Evolutionary conservation across 805 yeast genomes (phyloP), one percentile per base, ranked within the genome.

Genomic region (Spathaspora boniae): DNA sequence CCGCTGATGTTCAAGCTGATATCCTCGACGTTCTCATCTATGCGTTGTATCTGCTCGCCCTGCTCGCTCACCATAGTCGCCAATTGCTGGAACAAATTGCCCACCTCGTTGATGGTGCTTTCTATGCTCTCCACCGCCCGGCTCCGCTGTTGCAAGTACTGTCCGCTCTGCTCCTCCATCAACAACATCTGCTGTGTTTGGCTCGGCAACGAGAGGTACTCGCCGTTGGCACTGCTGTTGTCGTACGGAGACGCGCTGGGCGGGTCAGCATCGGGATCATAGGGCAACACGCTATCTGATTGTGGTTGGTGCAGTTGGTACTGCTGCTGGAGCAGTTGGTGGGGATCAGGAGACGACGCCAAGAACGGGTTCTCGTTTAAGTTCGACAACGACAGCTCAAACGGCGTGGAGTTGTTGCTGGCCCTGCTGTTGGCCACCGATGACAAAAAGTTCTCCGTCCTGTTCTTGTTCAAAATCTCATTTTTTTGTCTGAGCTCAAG

Each of bases 61-160:
- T 93, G 98, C 58, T 93, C 98, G 43, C 86, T 88, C 6, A 93
- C 97, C 98, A 93, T 91, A 1, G 95, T 83, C 4, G 98, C 96
- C 49, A 93, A 70, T 60, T 93, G 98, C 50, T 86, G 91, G 65
- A 93, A 93, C 41, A 93, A 70, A 33, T 85, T 83, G 28, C 98
- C 98, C 32, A 93, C 95, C 59, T 93, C 98, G 53, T 91, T 91
- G 42, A 93, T 93, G 0, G 98, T 93, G n/a, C 87, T 75, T 56
- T 93, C 98, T 33, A 93, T 93, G 0, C 97, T 86, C 54, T 91
- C 98, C 34, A 93, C 96, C 0, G 98, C 98, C 30, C 80, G 59
- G 49, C 80, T 82, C 51, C 98, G 74, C 47, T 84, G 93, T 50
- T 81, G 91, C 37, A 89, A 65, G 54, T 93, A 93, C 41, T 69